These are phyloP conservation scores for Mariannaea elegans DNA, from an alignment of 2,329 filamentous ascomycete species.

Conservation along the genomic window DNA sequence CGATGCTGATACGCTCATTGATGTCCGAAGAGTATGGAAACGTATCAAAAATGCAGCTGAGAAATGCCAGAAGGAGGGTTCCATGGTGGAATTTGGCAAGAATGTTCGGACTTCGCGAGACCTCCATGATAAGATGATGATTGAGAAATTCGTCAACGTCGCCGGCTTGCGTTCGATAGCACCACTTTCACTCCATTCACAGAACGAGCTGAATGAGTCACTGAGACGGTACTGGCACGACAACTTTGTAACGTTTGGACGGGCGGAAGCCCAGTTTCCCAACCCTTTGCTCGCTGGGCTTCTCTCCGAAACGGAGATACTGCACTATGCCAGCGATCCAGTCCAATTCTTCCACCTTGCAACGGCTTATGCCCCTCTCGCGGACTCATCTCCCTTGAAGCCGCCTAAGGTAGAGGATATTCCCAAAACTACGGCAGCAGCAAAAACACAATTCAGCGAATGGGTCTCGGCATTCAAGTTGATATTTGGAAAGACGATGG, in stretches of 20 bases:
- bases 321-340: conserved; percentile 62
- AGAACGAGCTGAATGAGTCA: conserved; percentile 31
- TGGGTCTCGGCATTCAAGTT: conserved; percentile 55
- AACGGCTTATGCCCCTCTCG: conserved; percentile 51
- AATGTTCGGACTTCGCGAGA: conserved; percentile 33
- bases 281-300: conserved; percentile 58
- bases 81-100: conserved; percentile 22
- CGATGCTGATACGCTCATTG: conserved; percentile 55
- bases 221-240: conserved; percentile 47
- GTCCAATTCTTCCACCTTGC: conserved; percentile 67
- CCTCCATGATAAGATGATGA: conserved; percentile 13
- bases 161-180: conserved; percentile 50
- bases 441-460: conserved; percentile 54
- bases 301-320: conserved; percentile 44
- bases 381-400: conserved; percentile 50
- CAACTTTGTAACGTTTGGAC: conserved; percentile 41
- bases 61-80: conserved; percentile 18
- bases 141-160: conserved; percentile 32
- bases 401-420: conserved; percentile 23
- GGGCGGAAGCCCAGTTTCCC: conserved; percentile 31
- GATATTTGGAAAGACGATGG: conserved; percentile 40
- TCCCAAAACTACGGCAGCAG: conserved; percentile 44
- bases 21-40: conserved; percentile 51
- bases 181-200: conserved; percentile 44
- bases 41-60: conserved; percentile 32